These are phyloP conservation scores for Chlorella sp. DNA, from an alignment of 139 green algal species.

Conservation along the genomic window DNA sequence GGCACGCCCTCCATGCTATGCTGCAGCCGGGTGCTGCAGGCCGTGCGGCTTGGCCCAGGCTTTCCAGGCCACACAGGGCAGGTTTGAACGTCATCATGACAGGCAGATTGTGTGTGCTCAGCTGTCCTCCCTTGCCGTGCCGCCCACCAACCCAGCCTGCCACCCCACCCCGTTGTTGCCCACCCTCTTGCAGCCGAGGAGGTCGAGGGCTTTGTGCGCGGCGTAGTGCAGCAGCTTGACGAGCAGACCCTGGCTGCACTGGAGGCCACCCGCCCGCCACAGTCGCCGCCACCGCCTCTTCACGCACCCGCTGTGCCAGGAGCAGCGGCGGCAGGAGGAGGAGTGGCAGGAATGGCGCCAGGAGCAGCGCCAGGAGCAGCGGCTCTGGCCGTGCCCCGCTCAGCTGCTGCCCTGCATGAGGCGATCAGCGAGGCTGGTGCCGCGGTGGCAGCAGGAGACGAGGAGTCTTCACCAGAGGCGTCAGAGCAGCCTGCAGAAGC, in stretches of 20 bases:
- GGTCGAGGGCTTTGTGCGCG: slow-evolving; percentile 5
- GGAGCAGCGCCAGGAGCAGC: no score
- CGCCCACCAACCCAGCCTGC: background rate
- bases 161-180: background rate
- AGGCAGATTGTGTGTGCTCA: background rate
- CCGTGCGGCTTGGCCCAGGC: background rate
- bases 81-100: background rate
- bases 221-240: background rate
- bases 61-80: background rate
- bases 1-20: background rate
- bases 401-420: no score
- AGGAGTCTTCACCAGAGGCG: background rate
- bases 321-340: background rate
- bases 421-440: background rate
- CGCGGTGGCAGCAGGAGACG: background rate
- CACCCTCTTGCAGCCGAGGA: background rate
- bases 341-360: no score
- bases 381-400: no score
- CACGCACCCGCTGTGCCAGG: background rate
- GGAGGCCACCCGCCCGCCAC: background rate
- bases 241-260: background rate
- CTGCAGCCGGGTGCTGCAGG: no score
- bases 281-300: background rate
- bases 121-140: background rate
- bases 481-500: background rate